Evolutionary conservation across 345 rosid species (phyloP), one percentile per base, ranked within the genome.

Genomic region (Gynandropsis gynandra): DNA sequence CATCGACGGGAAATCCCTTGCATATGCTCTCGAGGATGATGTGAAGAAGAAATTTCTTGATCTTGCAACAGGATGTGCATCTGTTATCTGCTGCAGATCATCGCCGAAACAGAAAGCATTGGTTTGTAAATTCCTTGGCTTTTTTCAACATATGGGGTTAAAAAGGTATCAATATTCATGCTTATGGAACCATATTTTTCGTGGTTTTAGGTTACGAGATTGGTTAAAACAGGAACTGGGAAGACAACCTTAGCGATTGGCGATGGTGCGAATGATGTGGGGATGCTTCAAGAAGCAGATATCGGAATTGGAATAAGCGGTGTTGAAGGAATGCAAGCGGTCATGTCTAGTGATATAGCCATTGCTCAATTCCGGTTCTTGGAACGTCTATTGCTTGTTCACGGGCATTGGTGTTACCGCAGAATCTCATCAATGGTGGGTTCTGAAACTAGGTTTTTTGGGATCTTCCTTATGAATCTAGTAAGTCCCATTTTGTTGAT

Each of bases 301-400:
- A 92, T 92, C 0, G 96, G 98, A 17, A 72, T 87, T 18, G 96
- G 98, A 58, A 92, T 92, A 68, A 92, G 98, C 33, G 98, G 96
- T 7, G 81, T 82, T 42, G 98, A 92, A 54, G 98, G 98, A 56
- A 92, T 92, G 98, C 98, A 92, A 93, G 98, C 98, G 9, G 98
- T 87, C 58, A 92, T 92, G 98, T 87, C 98, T 45, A 89, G 97
- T 45, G 97, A 89, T 50, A 78, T 89, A 60, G 84, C 96, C 5
- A 77, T 86, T 59, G 90, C 98, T 19, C 98, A 92, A 35, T 92
- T 92, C 64, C 76, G 93, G 12, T 87, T 62, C 63, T 63, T 92
- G 67, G 98, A 92, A 67, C 81, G 96, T 46, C 71, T 87, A 65
- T 81, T 92, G 14, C 98, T 87, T 0, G 93, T 92, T 50, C 98